These are phyloP conservation scores for Bruguiera parviflora DNA, from an alignment of 345 rosid species.

Conservation along the genomic window DNA sequence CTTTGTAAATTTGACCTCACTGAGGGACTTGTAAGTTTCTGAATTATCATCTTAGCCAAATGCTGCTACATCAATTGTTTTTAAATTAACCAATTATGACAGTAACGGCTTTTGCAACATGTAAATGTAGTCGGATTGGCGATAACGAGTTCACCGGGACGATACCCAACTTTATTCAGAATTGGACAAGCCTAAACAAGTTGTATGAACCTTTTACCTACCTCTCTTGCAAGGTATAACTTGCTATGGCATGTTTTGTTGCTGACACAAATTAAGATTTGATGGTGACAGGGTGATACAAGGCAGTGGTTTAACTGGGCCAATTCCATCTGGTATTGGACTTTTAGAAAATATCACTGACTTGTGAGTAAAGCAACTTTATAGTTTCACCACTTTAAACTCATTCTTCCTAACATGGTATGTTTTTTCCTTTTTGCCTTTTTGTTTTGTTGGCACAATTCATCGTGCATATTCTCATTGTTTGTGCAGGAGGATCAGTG, in stretches of 20 bases:
- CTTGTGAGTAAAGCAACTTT: slow-evolving; percentile 18
- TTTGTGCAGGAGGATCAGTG: slow-evolving; percentile 47
- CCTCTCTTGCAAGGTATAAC: not conserved
- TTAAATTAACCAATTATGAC: not conserved
- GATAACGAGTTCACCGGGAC: slow-evolving; percentile 48
- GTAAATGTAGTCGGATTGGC: slow-evolving; percentile 37
- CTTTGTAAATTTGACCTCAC: slow-evolving; percentile 37
- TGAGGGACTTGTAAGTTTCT: slow-evolving; percentile 46
- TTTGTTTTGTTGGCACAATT: too few species aligned
- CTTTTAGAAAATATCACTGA: slow-evolving; percentile 19
- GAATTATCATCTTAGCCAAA: too few species aligned
- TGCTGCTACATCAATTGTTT: too few species aligned
- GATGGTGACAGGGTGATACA: slow-evolving; percentile 32
- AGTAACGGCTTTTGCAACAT: too few species aligned
- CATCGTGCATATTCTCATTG: too few species aligned
- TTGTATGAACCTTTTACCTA: not conserved
- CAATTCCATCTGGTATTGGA: slow-evolving; percentile 38
- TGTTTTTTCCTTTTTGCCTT: not conserved
- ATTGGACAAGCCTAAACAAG: slow-evolving; percentile 37
- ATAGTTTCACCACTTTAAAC: not conserved
- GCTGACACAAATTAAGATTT: not conserved
- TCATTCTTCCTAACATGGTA: not conserved
- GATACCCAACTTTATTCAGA: slow-evolving; percentile 31
- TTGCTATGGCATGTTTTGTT: not conserved
- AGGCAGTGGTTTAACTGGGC: slow-evolving; percentile 56